Evolutionary conservation across 169 alveolate species (phyloP), one percentile per base, ranked within the genome.

Genomic region (Eimeria mitis): DNA sequence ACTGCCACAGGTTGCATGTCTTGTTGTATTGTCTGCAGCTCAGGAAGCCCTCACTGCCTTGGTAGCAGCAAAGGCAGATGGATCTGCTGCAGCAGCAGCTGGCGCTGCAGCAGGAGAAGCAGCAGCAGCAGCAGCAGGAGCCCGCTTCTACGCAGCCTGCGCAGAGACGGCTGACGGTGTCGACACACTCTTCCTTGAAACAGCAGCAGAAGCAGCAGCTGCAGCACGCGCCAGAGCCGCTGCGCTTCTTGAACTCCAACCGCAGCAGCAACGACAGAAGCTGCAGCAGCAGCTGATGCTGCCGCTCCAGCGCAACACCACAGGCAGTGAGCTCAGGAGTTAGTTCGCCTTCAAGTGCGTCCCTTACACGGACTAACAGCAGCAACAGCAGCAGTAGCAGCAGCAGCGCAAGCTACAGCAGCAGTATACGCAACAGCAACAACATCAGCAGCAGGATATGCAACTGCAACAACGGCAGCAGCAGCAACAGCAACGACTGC

Each of bases 91-190:
- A 34, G 91, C 91, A 37, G 76, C 49, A 84, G 78, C 91, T 13
- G 91, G 71, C 5, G 91, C 59, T 16, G 79, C 75, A 37, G 91
- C 91, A 56, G 91, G 78, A 61, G 23, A 40, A 59, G 78, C 34
- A 34, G 91, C 91, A 84, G 91, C 91, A 84, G 75, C 91, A 37
- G 78, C 91, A 21, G 91, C 91, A 34, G 91, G 91, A n/a, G 21
- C 79, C 59, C 78, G 54, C 56, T 84, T 84, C 78, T 84, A 84
- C 78, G 91, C 91, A 84, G 79, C 78, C 37, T 56, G 91, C 23
- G 91, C 91, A n/a, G 91, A 84, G 78, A 84, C 91, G n/a, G 91
- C 91, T 23, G 78, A 84, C 31, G 91, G 91, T 14, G 91, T 84
- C 40, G 91, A 54, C 40, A 37, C n/a, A 25, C 91, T 84, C 61